Evolutionary conservation across 257 asterid species (phyloP), one percentile per base, ranked within the genome.

Genomic region (Lantana camara): DNA sequence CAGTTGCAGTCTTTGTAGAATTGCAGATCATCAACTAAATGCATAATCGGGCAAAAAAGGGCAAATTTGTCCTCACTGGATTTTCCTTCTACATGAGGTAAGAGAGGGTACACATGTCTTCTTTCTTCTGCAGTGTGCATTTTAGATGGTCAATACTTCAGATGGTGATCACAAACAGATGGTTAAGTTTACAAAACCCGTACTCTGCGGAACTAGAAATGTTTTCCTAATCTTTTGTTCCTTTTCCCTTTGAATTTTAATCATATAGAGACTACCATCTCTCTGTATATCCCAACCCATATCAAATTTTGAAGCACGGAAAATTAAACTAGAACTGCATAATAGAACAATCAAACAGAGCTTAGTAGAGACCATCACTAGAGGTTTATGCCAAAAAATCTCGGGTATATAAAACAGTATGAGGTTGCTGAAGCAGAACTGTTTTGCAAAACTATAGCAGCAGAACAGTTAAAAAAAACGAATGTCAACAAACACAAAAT

Each of bases 271-370:
- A 41, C 50, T 22, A 21, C 49, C 13, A 40, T 63, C 20, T 37
- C 47, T 41, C 47, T 32, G 32, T 32, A 32, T 35, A 47, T 8
- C 37, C 1, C 44, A 21, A 10, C 51, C 62, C n/a, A 45, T 8
- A 69, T 22, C 53, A 50, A 23, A 42, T 52, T 23, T 22, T 50
- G 60, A 45, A 16, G 52, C 4, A 15, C 29, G 50, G 20, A 51
- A 37, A 19, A 2, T 5, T 17, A 50, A 50, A 14, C 23, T 22
- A 67, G 22, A 46, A 11, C 20, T 27, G n/a, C n/a, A n/a, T n/a
- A 44, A 19, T 14, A 15, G 17, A 47, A 44, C 58, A 70, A 60
- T 47, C 42, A 35, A 58, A 48, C 41, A 58, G 22, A 20, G 67
- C 10, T 50, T 30, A n/a, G n/a, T n/a, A n/a, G n/a, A n/a, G n/a